Evolutionary conservation across 495 filamentous ascomycete genomes (phyloP), one percentile per base, ranked within the genome.

Genomic region (Penicillium chermesinum): DNA sequence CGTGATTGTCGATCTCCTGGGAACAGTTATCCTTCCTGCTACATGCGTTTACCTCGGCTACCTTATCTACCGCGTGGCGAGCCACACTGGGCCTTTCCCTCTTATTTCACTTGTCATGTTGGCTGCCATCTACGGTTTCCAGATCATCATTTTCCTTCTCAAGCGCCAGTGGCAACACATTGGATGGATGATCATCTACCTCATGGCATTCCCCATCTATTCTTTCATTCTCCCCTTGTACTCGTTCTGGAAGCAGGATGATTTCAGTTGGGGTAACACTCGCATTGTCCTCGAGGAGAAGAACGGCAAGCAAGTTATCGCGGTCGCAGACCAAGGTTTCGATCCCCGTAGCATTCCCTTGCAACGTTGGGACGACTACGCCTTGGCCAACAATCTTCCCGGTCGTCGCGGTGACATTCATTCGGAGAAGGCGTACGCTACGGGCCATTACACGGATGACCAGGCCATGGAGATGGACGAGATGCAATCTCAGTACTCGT

Each of bases 181-280:
- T 35, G 93, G 93, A 38, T 98, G 93, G 93, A 96, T 98, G 89
- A 85, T 97, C 59, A 97, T 98, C 59, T 98, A 98, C 66, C 77
- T 98, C 52, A 55, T 90, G 7, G 94, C 93, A 1, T 96, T 86
- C 76, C 94, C 94, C 0, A 85, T 98, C 56, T 96, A 90, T 72
- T 91, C 84, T 13, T 90, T 98, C 59, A 61, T 96, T 46, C 79
- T 98, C 6, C 93, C 93, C 0, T 69, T 98, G 55, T 98, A 96
- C 73, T 94, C 93, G 0, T 98, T 98, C 83, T 98, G 93, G 93
- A 91, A 95, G 61, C 89, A 95, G 65, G 93, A 98, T 70, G 88
- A 98, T 70, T 98, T 98, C 75, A 80, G 52, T 1, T 63, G 60
- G 60, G 60, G 60, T 61, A 63, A 49, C 47, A 63, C 60, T 38